Evolutionary conservation across 352 stramenopile genomes (phyloP), one percentile per base, ranked within the genome.

Genomic region (Pythium aquatile): DNA sequence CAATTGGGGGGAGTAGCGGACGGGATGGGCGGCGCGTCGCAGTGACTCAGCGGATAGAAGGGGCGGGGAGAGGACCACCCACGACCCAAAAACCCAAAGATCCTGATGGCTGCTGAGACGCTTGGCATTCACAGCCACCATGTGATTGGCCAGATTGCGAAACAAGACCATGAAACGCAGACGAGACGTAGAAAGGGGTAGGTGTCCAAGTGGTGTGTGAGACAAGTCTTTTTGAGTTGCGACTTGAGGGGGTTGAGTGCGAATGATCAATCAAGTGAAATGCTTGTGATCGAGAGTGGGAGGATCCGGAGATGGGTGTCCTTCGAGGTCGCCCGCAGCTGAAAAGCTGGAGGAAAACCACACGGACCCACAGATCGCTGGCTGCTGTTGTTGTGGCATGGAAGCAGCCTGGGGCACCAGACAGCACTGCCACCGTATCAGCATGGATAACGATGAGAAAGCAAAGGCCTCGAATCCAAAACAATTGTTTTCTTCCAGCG

Each of bases 191-290:
- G 17, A 49, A 42, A 5, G 54, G 62, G 62, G 8, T 62, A 68
- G 54, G 62, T 32, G 29, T 47, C 26, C 1, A 61, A 46, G 33
- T 20, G 17, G 47, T 29, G 63, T 44, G 56, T 69, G 63, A 69
- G 63, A 69, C 63, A 69, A 55, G 55, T 63, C 63, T 65, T 51
- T 62, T 42, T 14, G 13, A 55, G 63, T 69, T 69, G 63, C 39
- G 14, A 9, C 7, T 56, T 69, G 28, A 69, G 63, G 63, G 55
- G 48, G n/a, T 24, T 48, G 24, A 51, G 1, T 46, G 30, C 17
- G 60, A 32, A 54, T 58, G 55, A 68, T 62, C 62, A 52, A 68
- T 68, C 62, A 63, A 63, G 62, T 68, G 62, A 68, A 63, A 14
- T 51, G 44, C 14, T 20, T 32, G 29, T 17, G 48, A 35, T 44